Evolutionary conservation across 2,329 filamentous ascomycete species (phyloP), one percentile per base, ranked within the genome.

Genomic region (Hypoxylon sp.): DNA sequence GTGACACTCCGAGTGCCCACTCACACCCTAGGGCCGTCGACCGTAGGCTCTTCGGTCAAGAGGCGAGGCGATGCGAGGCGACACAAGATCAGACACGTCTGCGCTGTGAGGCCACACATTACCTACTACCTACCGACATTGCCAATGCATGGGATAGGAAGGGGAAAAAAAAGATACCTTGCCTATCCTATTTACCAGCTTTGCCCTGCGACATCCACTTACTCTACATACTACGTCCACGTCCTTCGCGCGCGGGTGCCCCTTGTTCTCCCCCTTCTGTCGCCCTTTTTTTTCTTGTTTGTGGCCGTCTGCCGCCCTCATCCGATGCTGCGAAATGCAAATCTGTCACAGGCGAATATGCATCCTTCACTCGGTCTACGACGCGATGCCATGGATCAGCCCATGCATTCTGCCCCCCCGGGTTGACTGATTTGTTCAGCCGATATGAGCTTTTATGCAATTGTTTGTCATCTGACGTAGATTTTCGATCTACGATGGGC

Each of bases 1-100:
- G 65, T 71, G 69, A 69, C 69, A 65, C 69, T 69, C 69, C 60
- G 69, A 69, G 69, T 71, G 55, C 59, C 69, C 69, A 71, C 69
- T 57, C 69, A 61, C 60, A 48, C 62, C 63, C 66, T 61, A 59
- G 63, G 66, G 66, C 61, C 69, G 61, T 72, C 69, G 69, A 70
- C 69, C 69, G 69, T 72, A 64, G 63, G 55, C 68, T 64, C 64
- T 68, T 72, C 70, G 70, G 70, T 72, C 70, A 72, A 68, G 68
- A 71, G 70, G 68, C 70, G 70, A 72, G 70, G 70, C 68, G 66
- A 66, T 70, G 70, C 70, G 64, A 72, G 69, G 69, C 69, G 69
- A 72, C 66, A 72, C 69, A 72, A 69, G 69, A 72, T 67, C 67
- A 72, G 70, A 72, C 70, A 72, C 70, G 70, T 72, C 68, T 68